Evolutionary conservation across 176 grass and related monocot species (phyloP), one percentile per base, ranked within the genome.

Genomic region (Carex parvula): DNA sequence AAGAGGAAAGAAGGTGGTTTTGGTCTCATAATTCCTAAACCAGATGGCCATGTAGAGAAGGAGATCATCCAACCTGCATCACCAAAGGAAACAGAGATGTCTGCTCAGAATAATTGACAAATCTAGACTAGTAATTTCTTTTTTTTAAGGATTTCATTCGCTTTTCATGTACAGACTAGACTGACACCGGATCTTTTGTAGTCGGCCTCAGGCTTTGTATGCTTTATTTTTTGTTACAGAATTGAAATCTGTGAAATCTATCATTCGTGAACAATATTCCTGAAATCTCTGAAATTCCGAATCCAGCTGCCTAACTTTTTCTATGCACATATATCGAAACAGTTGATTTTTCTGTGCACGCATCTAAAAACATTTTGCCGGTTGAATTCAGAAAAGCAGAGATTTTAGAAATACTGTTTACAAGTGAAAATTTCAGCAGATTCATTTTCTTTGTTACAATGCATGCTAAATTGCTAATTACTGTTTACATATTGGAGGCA

Each of bases 1-100:
- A 94, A 89, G 79, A 98, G 95, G 89, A 89, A 93, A 5, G 82
- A 87, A 3, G 95, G 92, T 2, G 95, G 95, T 0, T 98, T 86
- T 30, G 92, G 95, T 0, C 48, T 94, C 54, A 94, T 98, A 88
- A 84, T 94, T 86, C 95, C 95, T 33, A 94, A 98, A 83, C 29
- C 80, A 39, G 95, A 91, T 57, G 95, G 82, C 8, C 79, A 91
- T 3, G 65, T 88, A 42, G 60, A 88, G 29, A 78, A 91, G 76
- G 68, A 79, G 16, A 89, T 87, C 35, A 60, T 92, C 4, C 2
- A 14, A 32, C 66, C 77, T 1, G 26, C 55, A 61, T 60, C 83
- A 14, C 39, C 64, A 37, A 66, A 74, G 16, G 60, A 87, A 32
- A 24, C 73, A 8, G 48, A 78, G 73, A 15, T 33, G 52, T 26